These are phyloP conservation scores for Cubamyces lactineus DNA, from an alignment of 768 basidiomycete genomes.

Conservation along the genomic window DNA sequence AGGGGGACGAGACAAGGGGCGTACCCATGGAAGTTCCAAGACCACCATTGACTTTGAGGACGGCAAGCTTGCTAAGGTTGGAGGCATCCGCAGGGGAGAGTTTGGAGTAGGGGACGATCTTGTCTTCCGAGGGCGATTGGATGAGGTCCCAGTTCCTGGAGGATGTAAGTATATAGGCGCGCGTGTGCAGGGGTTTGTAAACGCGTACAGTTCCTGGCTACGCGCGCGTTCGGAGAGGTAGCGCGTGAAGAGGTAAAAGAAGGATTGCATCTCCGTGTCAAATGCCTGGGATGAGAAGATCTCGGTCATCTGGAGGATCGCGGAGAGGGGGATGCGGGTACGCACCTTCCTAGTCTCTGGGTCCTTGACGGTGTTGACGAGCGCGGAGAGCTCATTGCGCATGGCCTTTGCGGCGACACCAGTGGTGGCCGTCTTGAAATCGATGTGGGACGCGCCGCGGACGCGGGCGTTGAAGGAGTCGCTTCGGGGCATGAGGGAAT, in stretches of 20 bases:
- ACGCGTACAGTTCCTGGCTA: constrained; percentile 80
- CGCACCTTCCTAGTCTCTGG: constrained; percentile 78
- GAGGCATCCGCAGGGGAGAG: constrained; percentile 63
- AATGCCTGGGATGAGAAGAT: constrained; percentile 60
- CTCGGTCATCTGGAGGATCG: constrained; percentile 15
- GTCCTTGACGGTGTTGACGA: constrained; percentile 87
- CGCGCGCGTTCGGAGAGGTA: constrained; percentile 59
- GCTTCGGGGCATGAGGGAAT: constrained; percentile 55
- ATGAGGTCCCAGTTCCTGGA: constrained; percentile 49
- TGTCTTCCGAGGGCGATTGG: constrained; percentile 82
- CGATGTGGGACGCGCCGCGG: constrained; percentile 80
- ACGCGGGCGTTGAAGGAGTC: constrained; percentile 74
- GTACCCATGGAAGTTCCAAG: constrained; percentile 88
- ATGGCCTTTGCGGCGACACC: constrained; percentile 82
- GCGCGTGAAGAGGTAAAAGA: constrained; percentile 95
- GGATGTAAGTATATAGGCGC: constrained; percentile 1
- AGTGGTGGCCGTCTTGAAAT: constrained; percentile 95
- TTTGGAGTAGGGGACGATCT: constrained; percentile 81
- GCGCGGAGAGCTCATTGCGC: constrained; percentile 96
- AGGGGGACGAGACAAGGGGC: constrained; percentile 26
- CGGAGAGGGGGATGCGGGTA: constrained; percentile 12
- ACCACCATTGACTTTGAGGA: constrained; percentile 95
- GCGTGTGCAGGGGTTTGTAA: constrained; percentile 4
- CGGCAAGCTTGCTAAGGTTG: constrained; percentile 88
- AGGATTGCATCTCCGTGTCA: constrained; percentile 94